Base-by-base conservation (phyloP, 768 basidiomycete species). In the Polyporus arcularius region DNA sequence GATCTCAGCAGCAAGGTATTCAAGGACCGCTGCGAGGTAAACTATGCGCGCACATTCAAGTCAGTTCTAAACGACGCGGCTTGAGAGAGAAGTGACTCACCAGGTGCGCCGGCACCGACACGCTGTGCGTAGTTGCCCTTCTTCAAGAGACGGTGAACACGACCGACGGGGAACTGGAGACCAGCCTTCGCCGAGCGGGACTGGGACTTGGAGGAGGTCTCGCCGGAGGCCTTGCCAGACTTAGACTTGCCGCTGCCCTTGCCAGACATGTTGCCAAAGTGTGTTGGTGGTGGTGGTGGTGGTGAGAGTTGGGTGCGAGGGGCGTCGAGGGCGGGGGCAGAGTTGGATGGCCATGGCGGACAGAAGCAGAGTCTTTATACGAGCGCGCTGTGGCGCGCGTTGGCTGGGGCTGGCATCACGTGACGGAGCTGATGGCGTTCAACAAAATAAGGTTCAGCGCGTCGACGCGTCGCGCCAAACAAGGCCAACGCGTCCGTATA, bases 1-100 rank as follows among this genome's bases (percentile, higher is more conserved):
- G 73, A 96, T 95, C 74, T 96, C 94, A 48, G 94, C 94, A 42
- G 93, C 86, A 62, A 96, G 84, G 76, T 96, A 94, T 72, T 95
- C 94, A 60, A 96, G 87, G 59, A 95, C 94, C 48, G 92, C 92
- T 54, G 92, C 94, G 65, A 95, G 88, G 77, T 96, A 96, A 49
- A 96, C 92, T 90, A 35, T 60, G 45, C 11, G 4, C 41, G 56
- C 3, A 63, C 57, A 12, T 60, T 26, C 46, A 60, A 39, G 18
- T n/a, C 3, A 8, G 1, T 32, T 31, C 10, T 28, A 54, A 9
- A 11, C 42, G 40, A 14, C 3, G 2, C 28, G 28, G 3, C 35
- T 35, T 35, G 35, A 35, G 35, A 6, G 35, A 6, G 16, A 15
- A 53, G 14, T 51, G 11, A 72, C 78, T 28, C 62, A 90, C 89